These are phyloP conservation scores for Desmodesmus armatus DNA, from an alignment of 139 green algal species.

Conservation along the genomic window DNA sequence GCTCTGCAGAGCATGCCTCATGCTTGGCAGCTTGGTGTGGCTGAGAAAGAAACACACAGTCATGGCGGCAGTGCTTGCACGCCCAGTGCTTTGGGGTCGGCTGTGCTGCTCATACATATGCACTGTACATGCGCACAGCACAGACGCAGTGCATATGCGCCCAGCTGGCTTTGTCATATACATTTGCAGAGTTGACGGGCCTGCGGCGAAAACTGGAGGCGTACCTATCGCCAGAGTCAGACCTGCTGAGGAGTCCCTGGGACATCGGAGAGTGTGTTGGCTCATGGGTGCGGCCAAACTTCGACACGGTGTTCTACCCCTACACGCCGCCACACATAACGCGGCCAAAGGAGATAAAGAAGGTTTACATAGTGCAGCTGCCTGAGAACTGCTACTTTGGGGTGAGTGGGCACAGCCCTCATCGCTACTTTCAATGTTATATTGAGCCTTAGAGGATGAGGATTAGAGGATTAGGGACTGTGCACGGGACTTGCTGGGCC, in stretches of 20 bases:
- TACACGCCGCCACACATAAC: slow-evolving; percentile 96
- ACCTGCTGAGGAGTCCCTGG: slow-evolving; percentile 59
- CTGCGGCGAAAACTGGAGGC: slow-evolving; percentile 89
- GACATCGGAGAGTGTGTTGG: slow-evolving; percentile 72
- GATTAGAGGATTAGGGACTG: neutral
- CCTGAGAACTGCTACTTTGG: slow-evolving; percentile 92
- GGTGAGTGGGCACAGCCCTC: slow-evolving; percentile 57
- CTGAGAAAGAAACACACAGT: no score
- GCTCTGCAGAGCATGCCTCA: no score
- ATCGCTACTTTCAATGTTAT: neutral
- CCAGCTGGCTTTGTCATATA: no score
- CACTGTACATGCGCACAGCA: no score
- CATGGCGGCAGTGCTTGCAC: no score
- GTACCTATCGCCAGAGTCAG: slow-evolving; percentile 76
- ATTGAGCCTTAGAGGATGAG: neutral
- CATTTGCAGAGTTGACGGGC: slow-evolving; percentile 90
- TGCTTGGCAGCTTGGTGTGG: no score
- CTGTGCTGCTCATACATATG: no score
- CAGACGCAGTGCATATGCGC: no score
- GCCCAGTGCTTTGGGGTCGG: no score
- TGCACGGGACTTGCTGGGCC: neutral
- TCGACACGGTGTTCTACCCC: slow-evolving; percentile 95
- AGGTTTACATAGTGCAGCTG: slow-evolving; percentile 89
- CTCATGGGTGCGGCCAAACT: slow-evolving; percentile 89
- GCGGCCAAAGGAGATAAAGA: slow-evolving; percentile 93